Percentiles rank a stretch among this genome's conserved stretches.
These are phyloP conservation scores for Penicillium olsonii DNA, from an alignment of 2,329 filamentous ascomycete species.

Conservation along the genomic window DNA sequence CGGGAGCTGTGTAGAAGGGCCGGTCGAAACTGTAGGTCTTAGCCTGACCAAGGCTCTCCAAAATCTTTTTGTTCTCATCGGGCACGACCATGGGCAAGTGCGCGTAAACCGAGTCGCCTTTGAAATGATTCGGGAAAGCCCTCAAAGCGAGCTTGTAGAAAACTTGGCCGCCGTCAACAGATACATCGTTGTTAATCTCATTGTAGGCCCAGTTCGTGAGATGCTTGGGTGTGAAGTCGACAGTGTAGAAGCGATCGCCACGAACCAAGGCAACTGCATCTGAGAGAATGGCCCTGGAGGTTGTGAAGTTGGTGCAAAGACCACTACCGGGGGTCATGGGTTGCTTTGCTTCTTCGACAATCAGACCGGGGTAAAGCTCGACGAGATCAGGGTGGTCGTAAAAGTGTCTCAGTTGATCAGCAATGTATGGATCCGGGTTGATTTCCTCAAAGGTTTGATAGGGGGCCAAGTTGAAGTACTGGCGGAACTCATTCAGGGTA, in stretches of 20 bases:
- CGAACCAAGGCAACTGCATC: slow-evolving; percentile 51
- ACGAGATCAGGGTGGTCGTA: slow-evolving; percentile 56
- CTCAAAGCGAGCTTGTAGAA: slow-evolving; percentile 56
- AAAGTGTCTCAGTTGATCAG: slow-evolving; percentile 46
- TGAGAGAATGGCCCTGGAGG: slow-evolving; percentile 46
- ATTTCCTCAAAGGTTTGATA: slow-evolving; percentile 55
- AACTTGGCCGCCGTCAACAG: slow-evolving; percentile 52
- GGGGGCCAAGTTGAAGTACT: slow-evolving; percentile 53
- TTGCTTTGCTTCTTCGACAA: slow-evolving; percentile 59
- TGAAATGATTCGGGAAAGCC: slow-evolving; percentile 52
- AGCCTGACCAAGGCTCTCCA: slow-evolving; percentile 42
- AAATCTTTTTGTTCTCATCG: slow-evolving; percentile 47
- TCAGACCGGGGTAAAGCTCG: slow-evolving; percentile 61
- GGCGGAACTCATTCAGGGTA: slow-evolving; percentile 60
- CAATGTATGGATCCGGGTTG: slow-evolving; percentile 53
- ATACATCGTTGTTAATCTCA: slow-evolving; percentile 45
- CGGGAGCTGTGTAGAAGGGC: slow-evolving; percentile 34
- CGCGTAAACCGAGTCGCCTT: slow-evolving; percentile 51
- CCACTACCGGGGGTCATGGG: slow-evolving; percentile 51
- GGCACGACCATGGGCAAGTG: slow-evolving; percentile 54
- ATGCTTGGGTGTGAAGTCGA: slow-evolving; percentile 47
- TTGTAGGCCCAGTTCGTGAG: slow-evolving; percentile 50
- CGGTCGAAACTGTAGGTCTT: slow-evolving; percentile 45
- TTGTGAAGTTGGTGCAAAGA: slow-evolving; percentile 51
- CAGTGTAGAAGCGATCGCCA: slow-evolving; percentile 50